Evolutionary conservation across 257 asterid genomes (phyloP).

Genomic region (Plantago elongata): DNA sequence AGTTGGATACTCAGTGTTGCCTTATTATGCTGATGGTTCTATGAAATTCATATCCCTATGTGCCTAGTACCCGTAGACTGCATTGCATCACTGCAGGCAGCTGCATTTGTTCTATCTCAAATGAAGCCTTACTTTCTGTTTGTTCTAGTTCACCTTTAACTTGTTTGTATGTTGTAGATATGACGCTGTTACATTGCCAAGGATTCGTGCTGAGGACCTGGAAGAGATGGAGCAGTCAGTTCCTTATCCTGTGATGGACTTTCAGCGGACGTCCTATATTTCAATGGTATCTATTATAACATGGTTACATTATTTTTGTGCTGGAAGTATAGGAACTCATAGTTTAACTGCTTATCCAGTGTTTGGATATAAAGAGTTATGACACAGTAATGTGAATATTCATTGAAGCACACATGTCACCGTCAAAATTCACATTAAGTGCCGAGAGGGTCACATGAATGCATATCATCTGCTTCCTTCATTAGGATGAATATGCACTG

Average conservation of each 20-base stretch:
- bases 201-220: conserved; percentile 47
- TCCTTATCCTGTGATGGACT: conserved; percentile 46
- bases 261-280: conserved; percentile 58
- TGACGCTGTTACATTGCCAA: conserved; percentile 60
- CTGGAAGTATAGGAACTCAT: neutral
- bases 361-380: neutral
- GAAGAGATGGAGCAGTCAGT: conserved; percentile 51
- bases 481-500: conserved; percentile 1
- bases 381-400: neutral
- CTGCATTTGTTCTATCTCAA: conserved; percentile 4
- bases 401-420: neutral
- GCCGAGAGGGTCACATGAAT: too few species aligned
- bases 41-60: too few species aligned
- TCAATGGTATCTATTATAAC: conserved; percentile 47
- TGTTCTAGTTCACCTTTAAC: neutral
- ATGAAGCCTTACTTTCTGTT: conserved; percentile 5
- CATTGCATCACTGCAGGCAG: neutral
- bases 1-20: conserved; percentile 2
- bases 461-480: conserved; percentile 15
- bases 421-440: too few species aligned
- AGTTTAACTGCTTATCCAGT: neutral
- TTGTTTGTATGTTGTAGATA: conserved; percentile 32
- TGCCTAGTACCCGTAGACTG: neutral
- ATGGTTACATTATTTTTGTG: conserved; percentile 8
- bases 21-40: neutral